Conservation (phyloP, 345 rosid species). For the Moricandia moricandioides region DNA sequence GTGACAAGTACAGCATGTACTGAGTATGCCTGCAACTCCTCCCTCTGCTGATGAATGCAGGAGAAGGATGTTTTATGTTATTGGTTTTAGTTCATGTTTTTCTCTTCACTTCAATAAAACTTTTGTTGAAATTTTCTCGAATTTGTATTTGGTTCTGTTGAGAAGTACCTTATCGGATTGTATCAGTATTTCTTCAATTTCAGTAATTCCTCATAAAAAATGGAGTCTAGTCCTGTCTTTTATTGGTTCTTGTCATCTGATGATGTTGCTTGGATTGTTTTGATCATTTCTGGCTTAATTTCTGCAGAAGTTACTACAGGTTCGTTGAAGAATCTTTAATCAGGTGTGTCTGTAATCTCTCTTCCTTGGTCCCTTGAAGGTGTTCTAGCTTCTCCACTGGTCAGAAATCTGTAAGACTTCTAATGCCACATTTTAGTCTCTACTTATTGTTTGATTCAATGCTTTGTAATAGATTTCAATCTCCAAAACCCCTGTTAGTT, state of each 20-base stretch:
- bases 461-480: neutral
- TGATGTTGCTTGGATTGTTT: conserved; percentile 19
- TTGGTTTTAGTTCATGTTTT: conserved; percentile 16
- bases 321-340: conserved; percentile 15
- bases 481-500: neutral
- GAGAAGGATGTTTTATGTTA: conserved; percentile 21
- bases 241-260: conserved; percentile 9
- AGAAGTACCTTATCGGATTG: conserved; percentile 31
- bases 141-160: conserved; percentile 40
- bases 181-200: conserved; percentile 29
- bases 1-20: conserved; percentile 66
- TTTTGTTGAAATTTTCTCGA: conserved; percentile 30
- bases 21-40: conserved; percentile 30
- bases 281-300: neutral
- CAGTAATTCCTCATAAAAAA: conserved; percentile 17
- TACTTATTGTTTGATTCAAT: neutral
- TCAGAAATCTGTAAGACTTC: neutral
- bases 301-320: neutral
- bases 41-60: conserved; percentile 12
- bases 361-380: neutral
- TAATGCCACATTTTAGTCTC: neutral
- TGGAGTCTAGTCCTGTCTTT: conserved; percentile 10
- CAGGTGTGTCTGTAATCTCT: conserved; percentile 11
- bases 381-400: neutral
- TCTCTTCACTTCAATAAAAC: conserved; percentile 33